Conservation (phyloP, 129 eudicot genomes). For the Tagetes erecta region DNA sequence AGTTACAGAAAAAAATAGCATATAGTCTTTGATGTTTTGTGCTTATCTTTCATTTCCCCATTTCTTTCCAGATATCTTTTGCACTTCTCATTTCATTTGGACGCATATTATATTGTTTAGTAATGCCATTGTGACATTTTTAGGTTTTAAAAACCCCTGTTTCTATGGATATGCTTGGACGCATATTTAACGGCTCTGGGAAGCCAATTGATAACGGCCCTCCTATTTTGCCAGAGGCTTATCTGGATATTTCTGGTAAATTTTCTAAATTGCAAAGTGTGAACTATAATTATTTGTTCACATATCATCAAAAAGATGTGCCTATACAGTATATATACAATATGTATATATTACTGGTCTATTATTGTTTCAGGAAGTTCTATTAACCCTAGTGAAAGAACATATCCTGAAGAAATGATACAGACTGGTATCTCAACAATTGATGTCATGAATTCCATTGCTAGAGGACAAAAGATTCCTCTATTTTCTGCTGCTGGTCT, state of each 20-base stretch:
- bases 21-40: neutral
- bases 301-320: neutral
- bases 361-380: slow-evolving; percentile 71
- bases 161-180: slow-evolving; percentile 98
- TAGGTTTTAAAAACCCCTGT: slow-evolving; percentile 97
- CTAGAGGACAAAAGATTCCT: slow-evolving; percentile 98
- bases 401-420: slow-evolving; percentile 98
- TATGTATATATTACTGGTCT: slow-evolving; percentile 11
- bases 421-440: slow-evolving; percentile 98
- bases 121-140: neutral
- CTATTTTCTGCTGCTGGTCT: slow-evolving; percentile 99
- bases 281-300: slow-evolving; percentile 2
- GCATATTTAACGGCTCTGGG: slow-evolving; percentile 95
- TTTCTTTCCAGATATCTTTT: neutral
- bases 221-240: slow-evolving; percentile 95
- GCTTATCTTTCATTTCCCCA: neutral
- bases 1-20: neutral
- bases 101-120: neutral
- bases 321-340: neutral
- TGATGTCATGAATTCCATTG: slow-evolving; percentile 98
- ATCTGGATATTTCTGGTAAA: slow-evolving; percentile 83
- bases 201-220: slow-evolving; percentile 98
- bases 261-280: neutral
- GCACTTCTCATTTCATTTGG: neutral
- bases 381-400: slow-evolving; percentile 95